Conservation (phyloP, 2,329 filamentous ascomycete genomes). For the Trichophyton mentagrophytes region DNA sequence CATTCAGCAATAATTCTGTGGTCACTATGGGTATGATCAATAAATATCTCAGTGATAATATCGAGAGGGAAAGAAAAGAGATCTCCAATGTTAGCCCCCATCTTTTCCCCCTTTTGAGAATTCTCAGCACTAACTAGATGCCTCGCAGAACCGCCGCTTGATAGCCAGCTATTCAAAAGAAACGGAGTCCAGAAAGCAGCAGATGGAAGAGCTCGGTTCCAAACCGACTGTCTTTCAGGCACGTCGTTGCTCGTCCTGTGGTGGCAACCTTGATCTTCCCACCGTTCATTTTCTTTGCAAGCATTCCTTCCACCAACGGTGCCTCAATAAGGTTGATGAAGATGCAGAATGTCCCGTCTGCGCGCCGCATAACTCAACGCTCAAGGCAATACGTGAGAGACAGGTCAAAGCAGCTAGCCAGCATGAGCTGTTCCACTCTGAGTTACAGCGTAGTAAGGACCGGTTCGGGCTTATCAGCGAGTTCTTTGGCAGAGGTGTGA, state of each 20-base stretch:
- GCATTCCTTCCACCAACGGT: constrained; percentile 90
- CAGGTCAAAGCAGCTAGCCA: constrained; percentile 77
- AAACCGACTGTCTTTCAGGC: constrained; percentile 86
- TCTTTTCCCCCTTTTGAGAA: neutral
- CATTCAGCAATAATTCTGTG: constrained; percentile 63
- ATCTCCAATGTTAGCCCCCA: constrained; percentile 46
- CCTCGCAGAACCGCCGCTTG: constrained; percentile 54
- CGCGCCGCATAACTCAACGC: constrained; percentile 69
- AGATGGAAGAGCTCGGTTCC: constrained; percentile 61
- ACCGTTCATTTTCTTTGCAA: constrained; percentile 95
- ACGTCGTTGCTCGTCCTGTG: constrained; percentile 74
- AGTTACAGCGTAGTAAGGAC: constrained; percentile 64
- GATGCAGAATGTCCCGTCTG: constrained; percentile 77
- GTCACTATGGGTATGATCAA: constrained; percentile 98
- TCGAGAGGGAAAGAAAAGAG: constrained; percentile 75
- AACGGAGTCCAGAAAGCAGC: constrained; percentile 63
- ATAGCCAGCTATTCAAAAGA: constrained; percentile 75
- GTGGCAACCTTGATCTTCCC: constrained; percentile 65
- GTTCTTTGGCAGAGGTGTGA: constrained; percentile 89
- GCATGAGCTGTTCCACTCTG: constrained; percentile 79
- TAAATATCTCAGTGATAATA: constrained; percentile 76
- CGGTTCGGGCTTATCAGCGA: constrained; percentile 83
- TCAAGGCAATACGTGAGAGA: constrained; percentile 70
- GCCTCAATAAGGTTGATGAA: constrained; percentile 55
- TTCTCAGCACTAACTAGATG: constrained; percentile 3